Base-by-base conservation (phyloP, 495 filamentous ascomycete genomes). In the Xylaria telfairii region DNA sequence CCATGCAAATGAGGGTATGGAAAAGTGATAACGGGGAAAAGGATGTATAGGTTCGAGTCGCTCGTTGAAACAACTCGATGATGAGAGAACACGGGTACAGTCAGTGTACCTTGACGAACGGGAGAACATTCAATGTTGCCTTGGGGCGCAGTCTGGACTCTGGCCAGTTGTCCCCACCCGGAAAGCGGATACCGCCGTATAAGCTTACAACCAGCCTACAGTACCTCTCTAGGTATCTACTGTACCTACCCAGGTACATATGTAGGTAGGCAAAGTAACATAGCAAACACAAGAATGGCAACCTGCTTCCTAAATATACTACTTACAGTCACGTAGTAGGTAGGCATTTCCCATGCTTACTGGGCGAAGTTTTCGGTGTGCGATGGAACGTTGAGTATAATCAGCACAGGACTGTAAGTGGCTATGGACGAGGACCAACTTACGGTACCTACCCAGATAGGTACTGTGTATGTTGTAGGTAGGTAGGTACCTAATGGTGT, bases 11-110 rank as follows among this genome's bases (percentile, higher is more conserved):
- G 41, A 60, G 39, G 44, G 56, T 44, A 54, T 7, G 57, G 15
- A 28, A 39, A n/a, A 69, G 57, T 44, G 54, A 51, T 42, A 44
- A 63, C 32, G 10, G 37, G 39, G 67, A 44, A 61, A 69, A 41
- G 13, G 59, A 42, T 26, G 67, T 69, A 41, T 32, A n/a, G 42
- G 42, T n/a, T 53, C 21, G 41, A 39, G 64, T 26, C 47, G 34
- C 42, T 66, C 19, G 47, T 42, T 54, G 47, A 66, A 53, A 30
- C n/a, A 21, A 28, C 46, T 59, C 56, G 56, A 59, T 37, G 56
- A n/a, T 19, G 30, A 12, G 26, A 37, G 56, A 37, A 59, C 17
- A 59, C 30, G 30, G 19, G 56, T 37, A 59, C 19, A n/a, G n/a
- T n/a, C n/a, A n/a, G n/a, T n/a, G n/a, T 32, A 26, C 28, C 54